Evolutionary conservation across 352 stramenopile genomes (phyloP).

Genomic region (Phytophthora podocarpi): DNA sequence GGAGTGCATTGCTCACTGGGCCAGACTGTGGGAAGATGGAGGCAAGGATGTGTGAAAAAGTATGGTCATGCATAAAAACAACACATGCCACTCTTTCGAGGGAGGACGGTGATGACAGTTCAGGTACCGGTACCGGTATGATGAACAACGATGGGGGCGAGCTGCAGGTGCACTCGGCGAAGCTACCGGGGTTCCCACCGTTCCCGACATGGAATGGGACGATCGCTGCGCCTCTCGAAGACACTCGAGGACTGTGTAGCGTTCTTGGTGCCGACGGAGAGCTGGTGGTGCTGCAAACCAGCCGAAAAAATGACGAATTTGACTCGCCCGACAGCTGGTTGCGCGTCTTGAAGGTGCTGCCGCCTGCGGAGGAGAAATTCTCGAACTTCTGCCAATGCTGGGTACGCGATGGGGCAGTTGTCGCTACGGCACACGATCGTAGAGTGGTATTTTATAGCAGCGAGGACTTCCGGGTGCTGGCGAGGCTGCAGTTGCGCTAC

Average conservation of each 20-base stretch:
- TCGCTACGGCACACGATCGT: slow-evolving; percentile 41
- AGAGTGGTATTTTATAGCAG: slow-evolving; percentile 42
- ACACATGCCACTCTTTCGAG: slow-evolving; percentile 5
- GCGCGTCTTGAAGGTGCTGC: slow-evolving; percentile 42
- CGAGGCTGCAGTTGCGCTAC: slow-evolving; percentile 34
- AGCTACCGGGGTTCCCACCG: slow-evolving; percentile 46
- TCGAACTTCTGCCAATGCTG: slow-evolving; percentile 65
- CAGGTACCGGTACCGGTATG: background rate
- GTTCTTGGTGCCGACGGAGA: slow-evolving; percentile 58
- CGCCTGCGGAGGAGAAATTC: slow-evolving; percentile 7
- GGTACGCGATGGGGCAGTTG: slow-evolving; percentile 32
- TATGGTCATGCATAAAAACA: slow-evolving; percentile 13
- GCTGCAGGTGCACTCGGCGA: slow-evolving; percentile 39
- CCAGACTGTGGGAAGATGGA: background rate
- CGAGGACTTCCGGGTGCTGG: slow-evolving; percentile 15
- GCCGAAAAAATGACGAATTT: background rate
- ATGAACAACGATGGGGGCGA: slow-evolving; percentile 22
- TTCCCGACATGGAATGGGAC: slow-evolving; percentile 71
- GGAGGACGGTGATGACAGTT: too few species aligned
- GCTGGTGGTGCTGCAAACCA: slow-evolving; percentile 49
- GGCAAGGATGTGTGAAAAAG: background rate
- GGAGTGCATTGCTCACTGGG: background rate
- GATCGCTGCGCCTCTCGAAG: slow-evolving; percentile 17
- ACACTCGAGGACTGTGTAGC: slow-evolving; percentile 34
- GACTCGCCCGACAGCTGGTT: slow-evolving; percentile 14